Evolutionary conservation across 2,329 filamentous ascomycete genomes (phyloP).

Genomic region (Chalaropsis ovoidea): DNA sequence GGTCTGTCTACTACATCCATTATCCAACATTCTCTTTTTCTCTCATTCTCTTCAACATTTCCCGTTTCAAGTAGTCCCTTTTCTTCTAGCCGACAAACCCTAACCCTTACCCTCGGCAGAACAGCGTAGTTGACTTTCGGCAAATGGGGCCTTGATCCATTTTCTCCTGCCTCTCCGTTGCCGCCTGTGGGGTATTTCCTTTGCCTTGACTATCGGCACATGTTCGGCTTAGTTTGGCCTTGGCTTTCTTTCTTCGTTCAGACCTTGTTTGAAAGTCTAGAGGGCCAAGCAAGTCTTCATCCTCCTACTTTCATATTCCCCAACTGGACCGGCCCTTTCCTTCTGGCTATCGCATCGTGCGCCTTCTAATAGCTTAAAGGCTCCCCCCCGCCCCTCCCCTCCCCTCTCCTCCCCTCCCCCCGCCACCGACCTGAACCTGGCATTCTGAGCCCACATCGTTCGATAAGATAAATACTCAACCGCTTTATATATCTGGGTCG

Average conservation of each 20-base stretch:
- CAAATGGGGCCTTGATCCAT: neutral
- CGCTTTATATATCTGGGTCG: neutral
- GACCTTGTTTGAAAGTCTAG: neutral
- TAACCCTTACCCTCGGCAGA: slow-evolving; percentile 12
- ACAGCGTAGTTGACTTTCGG: neutral
- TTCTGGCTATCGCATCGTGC: neutral
- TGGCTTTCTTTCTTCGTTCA: too few relatives aligned
- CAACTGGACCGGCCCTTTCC: neutral
- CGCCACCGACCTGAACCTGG: neutral
- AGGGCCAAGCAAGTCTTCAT: neutral
- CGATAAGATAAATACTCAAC: neutral
- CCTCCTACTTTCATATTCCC: neutral
- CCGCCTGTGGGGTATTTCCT: slow-evolving; percentile 4
- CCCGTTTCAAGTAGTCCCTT: neutral
- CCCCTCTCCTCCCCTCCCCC: neutral
- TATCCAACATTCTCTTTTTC: neutral
- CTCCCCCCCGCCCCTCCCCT: neutral
- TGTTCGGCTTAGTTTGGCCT: neutral
- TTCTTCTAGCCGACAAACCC: slow-evolving; percentile 12
- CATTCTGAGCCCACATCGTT: neutral
- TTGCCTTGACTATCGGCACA: slow-evolving; percentile 5
- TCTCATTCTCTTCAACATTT: neutral
- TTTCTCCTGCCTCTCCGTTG: slow-evolving; percentile 1
- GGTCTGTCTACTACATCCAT: neutral
- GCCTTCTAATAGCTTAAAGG: neutral